Evolutionary conservation across 106 monocot species (phyloP), one percentile per base, ranked within the genome.

Genomic region (Platanthera guangdongensis): DNA sequence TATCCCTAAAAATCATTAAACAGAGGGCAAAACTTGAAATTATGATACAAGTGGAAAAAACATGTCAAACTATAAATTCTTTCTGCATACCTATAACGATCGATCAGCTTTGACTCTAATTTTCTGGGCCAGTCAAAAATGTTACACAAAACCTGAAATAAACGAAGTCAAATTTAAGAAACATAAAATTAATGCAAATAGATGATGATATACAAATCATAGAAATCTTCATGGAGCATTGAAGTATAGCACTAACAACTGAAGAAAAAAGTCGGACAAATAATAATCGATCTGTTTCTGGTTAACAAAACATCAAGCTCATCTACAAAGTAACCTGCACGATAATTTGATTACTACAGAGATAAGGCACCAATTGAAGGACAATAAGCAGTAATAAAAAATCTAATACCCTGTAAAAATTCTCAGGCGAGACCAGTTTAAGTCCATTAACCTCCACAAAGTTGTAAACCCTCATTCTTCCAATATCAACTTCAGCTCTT

Each of bases 251-350:
- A 70, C 19, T 51, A 50, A 72, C 50, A 72, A 51, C 50, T 49
- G 52, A 52, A 21, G 14, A 46, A 39, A 57, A 67, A 22, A 30
- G 12, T 5, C 25, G n/a, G 21, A 2, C 19, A 15, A 74, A 71
- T 14, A 68, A 71, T 80, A 87, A 97, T 94, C 85, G 97, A 94
- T 77, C 94, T 94, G 76, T 94, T 99, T 86, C 93, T 91, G 28
- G 97, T 99, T 50, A 99, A 82, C 88, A 99, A 94, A 85, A 99
- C 89, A 84, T 99, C 97, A 76, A 99, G 89, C 80, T 99, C 97
- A 73, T 99, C 97, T 71, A 99, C 87, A 30, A 92, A 77, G 94
- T 88, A 80, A 88, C 86, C 97, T 95, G 83, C 22, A 82, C 63
- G 8, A 9, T 63, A 72, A 72, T 10, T 72, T 50, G 49, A 51